Percentiles rank a stretch among this genome's conserved stretches.
Evolutionary conservation across 2,329 filamentous ascomycete genomes (phyloP).

Genomic region (Arachnopeziza araneosa): DNA sequence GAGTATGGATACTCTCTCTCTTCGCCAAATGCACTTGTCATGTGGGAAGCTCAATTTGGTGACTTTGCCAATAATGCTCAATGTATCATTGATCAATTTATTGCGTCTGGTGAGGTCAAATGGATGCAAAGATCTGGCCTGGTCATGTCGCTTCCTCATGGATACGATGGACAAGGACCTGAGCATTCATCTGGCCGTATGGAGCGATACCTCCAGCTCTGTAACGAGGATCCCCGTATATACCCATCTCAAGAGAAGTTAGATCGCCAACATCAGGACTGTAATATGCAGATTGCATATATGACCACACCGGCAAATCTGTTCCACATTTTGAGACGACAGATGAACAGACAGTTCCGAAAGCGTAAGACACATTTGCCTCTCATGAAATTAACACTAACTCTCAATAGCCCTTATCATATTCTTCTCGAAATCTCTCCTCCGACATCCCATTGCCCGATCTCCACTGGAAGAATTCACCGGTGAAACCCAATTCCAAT

Average conservation of each 20-base stretch:
- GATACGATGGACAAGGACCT: constrained; percentile 95
- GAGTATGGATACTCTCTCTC: constrained; percentile 98
- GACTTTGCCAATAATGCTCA: constrained; percentile 99
- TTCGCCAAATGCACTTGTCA: constrained; percentile 92
- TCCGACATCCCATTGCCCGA: constrained; percentile 88
- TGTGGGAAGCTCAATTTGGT: constrained; percentile 99
- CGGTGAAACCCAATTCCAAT: constrained; percentile 87
- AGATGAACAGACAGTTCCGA: constrained; percentile 99
- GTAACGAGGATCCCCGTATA: constrained; percentile 92
- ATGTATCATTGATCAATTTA: constrained; percentile 98
- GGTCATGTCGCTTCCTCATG: constrained; percentile 93
- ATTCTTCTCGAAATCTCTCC: constrained; percentile 97
- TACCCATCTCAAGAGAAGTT: constrained; percentile 88
- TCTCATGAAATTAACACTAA: constrained; percentile 14
- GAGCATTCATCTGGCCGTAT: constrained; percentile 97
- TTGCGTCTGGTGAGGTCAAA: constrained; percentile 95
- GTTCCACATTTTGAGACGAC: constrained; percentile 93
- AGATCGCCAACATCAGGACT: constrained; percentile 96
- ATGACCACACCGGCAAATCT: constrained; percentile 94
- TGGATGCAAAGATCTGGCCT: constrained; percentile 98
- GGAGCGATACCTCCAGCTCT: constrained; percentile 94
- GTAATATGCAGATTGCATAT: constrained; percentile 98
- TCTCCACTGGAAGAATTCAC: constrained; percentile 88
- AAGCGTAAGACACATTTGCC: constrained; percentile 66
- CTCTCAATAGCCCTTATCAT: constrained; percentile 68